Percentiles rank a stretch among this genome's conserved stretches.
These are phyloP conservation scores for Colletotrichum sp. DNA, from an alignment of 2,329 filamentous ascomycete genomes.

Conservation along the genomic window DNA sequence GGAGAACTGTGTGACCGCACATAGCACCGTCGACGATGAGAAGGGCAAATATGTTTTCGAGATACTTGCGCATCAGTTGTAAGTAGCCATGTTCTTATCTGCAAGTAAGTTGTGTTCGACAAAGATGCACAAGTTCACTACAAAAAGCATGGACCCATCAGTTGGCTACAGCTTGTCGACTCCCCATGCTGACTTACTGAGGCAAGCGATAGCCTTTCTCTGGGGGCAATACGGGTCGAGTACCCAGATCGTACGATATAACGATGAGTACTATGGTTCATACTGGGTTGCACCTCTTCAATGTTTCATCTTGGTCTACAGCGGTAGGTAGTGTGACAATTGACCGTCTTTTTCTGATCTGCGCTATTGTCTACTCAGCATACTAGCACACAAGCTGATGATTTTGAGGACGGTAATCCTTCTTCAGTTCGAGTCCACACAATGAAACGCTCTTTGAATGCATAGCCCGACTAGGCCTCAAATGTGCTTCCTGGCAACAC, in stretches of 20 bases:
- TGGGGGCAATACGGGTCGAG: neutral
- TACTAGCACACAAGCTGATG: neutral
- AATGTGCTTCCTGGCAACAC: neutral
- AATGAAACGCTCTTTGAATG: fast-evolving
- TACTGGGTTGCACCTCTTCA: neutral
- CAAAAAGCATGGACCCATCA: neutral
- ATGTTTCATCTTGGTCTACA: neutral
- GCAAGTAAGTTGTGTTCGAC: neutral
- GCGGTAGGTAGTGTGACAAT: neutral
- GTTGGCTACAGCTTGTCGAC: neutral
- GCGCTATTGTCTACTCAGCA: neutral
- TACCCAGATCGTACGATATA: neutral
- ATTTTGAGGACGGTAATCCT: neutral
- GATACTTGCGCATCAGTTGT: neutral
- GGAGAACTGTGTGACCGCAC: neutral
- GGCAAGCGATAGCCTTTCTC: neutral
- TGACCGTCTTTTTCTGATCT: neutral
- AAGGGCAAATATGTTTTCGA: neutral
- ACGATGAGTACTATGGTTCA: too few species aligned
- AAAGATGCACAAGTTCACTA: neutral
- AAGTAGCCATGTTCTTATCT: neutral
- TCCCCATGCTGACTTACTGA: neutral
- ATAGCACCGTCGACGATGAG: neutral
- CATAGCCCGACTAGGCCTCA: neutral
- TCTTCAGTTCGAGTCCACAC: neutral